Evolutionary conservation across 306 rosid species (phyloP).

Genomic region (Malus orientalis): DNA sequence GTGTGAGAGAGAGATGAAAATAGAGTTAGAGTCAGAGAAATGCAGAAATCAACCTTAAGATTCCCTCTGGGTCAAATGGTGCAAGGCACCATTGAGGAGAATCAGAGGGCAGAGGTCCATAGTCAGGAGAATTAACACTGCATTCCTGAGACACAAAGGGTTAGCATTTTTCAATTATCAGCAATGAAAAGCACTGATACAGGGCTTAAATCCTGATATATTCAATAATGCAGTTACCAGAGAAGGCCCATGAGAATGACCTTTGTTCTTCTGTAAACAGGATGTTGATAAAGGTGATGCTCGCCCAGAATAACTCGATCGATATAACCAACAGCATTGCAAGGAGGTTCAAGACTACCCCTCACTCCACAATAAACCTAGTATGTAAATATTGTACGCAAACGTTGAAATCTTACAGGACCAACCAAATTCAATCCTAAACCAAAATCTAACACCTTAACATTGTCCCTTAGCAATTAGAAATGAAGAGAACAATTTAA

Average conservation of each 20-base stretch:
- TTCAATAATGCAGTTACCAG: conserved; percentile 16
- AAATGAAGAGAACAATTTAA: neutral
- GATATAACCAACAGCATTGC: conserved; percentile 62
- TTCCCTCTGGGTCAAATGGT: conserved; percentile 82
- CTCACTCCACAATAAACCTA: conserved; percentile 64
- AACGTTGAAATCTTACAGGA: neutral
- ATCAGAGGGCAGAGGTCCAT: conserved; percentile 63
- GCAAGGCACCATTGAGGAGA: conserved; percentile 76
- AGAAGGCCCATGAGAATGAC: conserved; percentile 18
- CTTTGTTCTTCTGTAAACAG: conserved; percentile 72
- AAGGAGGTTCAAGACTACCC: conserved; percentile 79
- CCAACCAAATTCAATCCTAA: neutral
- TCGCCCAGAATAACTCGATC: conserved; percentile 65
- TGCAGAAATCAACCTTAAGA: conserved; percentile 43
- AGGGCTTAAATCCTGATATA: neutral
- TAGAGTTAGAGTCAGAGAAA: neutral
- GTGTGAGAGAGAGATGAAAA: neutral
- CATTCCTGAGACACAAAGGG: conserved; percentile 45
- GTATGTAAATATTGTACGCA: neutral
- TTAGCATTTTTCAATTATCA: conserved; percentile 10
- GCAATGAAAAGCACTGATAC: neutral
- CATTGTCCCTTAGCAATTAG: neutral
- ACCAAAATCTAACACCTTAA: neutral
- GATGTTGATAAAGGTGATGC: conserved; percentile 64
- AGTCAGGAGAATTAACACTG: conserved; percentile 72